These are phyloP conservation scores for Rhipidocladum racemiflorum DNA, from an alignment of 176 grass and related monocot species.

Conservation along the genomic window DNA sequence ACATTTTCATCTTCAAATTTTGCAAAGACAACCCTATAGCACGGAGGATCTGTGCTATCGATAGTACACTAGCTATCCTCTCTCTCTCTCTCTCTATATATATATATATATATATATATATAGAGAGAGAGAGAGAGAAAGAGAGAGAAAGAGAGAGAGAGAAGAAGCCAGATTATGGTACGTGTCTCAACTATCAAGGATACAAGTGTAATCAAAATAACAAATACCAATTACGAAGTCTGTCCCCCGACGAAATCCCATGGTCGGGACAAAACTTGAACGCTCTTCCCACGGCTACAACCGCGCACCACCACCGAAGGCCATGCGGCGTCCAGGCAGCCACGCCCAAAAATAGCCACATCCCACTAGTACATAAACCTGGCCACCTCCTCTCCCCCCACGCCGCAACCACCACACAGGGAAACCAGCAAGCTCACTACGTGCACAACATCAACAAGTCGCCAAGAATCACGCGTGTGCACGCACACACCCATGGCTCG, in stretches of 20 bases:
- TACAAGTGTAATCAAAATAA: too few species aligned
- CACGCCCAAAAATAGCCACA: conserved; percentile 23
- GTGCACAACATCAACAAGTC: background rate
- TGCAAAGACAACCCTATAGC: too few species aligned
- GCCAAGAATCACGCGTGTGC: background rate
- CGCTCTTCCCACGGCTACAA: background rate
- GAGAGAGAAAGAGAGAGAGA: too few species aligned
- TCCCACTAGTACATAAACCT: background rate
- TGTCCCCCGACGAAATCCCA: background rate
- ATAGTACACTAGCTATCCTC: too few species aligned
- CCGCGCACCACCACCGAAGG: background rate
- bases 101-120: too few species aligned
- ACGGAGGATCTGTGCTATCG: too few species aligned
- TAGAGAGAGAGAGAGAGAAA: too few species aligned
- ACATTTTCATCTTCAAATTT: too few species aligned
- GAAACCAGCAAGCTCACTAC: background rate
- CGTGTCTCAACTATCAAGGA: too few species aligned
- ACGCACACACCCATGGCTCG: conserved; percentile 21
- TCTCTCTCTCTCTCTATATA: too few species aligned
- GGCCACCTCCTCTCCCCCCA: background rate
- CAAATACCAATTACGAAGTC: too few species aligned
- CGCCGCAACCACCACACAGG: background rate
- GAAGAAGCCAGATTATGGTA: too few species aligned
- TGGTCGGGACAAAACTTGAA: background rate
- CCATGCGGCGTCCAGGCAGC: background rate